phyloP scores from a whole-genome alignment of 2,329 filamentous ascomycete species.

The Parascedosporium putredinis region DNA sequence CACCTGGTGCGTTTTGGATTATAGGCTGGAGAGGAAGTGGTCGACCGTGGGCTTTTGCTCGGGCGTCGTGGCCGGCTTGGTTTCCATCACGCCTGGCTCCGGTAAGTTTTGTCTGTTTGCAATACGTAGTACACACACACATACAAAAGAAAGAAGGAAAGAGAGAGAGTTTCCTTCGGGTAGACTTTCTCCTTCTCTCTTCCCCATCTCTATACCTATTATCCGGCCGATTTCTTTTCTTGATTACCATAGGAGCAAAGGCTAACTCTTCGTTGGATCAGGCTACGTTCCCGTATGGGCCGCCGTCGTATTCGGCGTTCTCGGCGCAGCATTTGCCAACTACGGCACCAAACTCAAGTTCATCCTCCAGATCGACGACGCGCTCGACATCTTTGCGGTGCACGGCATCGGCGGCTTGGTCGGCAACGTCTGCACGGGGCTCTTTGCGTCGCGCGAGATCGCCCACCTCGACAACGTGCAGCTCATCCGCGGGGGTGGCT shows the following conservation, averaged over 20 bases:
- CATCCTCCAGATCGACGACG: slow-evolving; percentile 68
- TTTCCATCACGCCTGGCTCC: slow-evolving; percentile 80
- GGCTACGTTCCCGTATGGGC: slow-evolving; percentile 75
- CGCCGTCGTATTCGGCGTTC: slow-evolving; percentile 66
- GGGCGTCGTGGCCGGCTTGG: slow-evolving; percentile 76
- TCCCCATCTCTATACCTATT: slow-evolving; percentile 11
- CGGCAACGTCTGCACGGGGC: slow-evolving; percentile 67
- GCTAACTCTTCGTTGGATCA: slow-evolving; percentile 15
- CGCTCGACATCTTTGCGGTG: slow-evolving; percentile 80
- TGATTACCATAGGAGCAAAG: too few relatives aligned
- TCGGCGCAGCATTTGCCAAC: slow-evolving; percentile 71
- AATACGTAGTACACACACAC: neutral
- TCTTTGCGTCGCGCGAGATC: slow-evolving; percentile 80
- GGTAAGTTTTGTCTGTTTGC: slow-evolving; percentile 30
- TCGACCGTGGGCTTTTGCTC: slow-evolving; percentile 90
- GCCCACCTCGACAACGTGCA: slow-evolving; percentile 65
- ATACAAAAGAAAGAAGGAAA: too few relatives aligned
- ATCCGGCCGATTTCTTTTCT: too few relatives aligned
- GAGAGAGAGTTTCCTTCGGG: too few relatives aligned
- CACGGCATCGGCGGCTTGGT: slow-evolving; percentile 70
- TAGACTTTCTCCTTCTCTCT: neutral
- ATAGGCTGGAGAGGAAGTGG: slow-evolving; percentile 82
- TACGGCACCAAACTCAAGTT: slow-evolving; percentile 91
- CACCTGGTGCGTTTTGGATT: slow-evolving; percentile 83
- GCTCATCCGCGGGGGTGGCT: slow-evolving; percentile 65